Evolutionary conservation across 192 early-diverging fungal genomes (phyloP).

Genomic region (Coemansia sp.): DNA sequence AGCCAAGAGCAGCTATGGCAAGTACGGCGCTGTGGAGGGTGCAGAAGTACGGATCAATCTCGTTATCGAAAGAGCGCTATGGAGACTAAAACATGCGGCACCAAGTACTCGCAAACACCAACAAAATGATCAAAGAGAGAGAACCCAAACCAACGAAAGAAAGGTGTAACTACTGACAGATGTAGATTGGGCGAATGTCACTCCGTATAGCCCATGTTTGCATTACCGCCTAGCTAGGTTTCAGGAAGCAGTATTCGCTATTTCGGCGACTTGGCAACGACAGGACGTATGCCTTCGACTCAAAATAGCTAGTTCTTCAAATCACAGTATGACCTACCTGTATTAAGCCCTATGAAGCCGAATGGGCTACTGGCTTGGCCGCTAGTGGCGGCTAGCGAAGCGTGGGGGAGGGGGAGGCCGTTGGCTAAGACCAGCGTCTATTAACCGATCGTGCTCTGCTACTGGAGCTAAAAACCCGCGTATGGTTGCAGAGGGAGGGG

Average conservation of each 20-base stretch:
- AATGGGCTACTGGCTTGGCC: background rate
- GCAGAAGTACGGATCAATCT: background rate
- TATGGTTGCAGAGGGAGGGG: background rate
- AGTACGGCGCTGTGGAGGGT: background rate
- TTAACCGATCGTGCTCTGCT: constrained; percentile 6
- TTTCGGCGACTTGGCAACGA: too few species aligned
- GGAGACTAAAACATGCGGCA: constrained; percentile 6
- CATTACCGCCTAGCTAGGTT: too few species aligned
- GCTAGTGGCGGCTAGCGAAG: background rate
- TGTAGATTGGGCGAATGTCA: background rate
- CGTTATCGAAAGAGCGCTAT: background rate
- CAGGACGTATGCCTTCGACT: too few species aligned
- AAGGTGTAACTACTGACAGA: background rate
- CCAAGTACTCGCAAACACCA: constrained; percentile 2
- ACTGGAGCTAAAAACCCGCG: constrained; percentile 28
- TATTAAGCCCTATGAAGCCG: background rate
- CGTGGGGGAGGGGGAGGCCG: background rate
- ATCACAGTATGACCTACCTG: background rate
- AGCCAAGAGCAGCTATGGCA: constrained; percentile 1
- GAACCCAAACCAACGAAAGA: background rate
- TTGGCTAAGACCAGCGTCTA: constrained; percentile 2
- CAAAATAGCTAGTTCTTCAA: background rate
- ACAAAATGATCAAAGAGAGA: background rate
- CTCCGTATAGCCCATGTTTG: background rate
- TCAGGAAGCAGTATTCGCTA: too few species aligned